These are phyloP conservation scores for Saccharomycodes ludwigii DNA, from an alignment of 805 yeast genomes.

Conservation along the genomic window DNA sequence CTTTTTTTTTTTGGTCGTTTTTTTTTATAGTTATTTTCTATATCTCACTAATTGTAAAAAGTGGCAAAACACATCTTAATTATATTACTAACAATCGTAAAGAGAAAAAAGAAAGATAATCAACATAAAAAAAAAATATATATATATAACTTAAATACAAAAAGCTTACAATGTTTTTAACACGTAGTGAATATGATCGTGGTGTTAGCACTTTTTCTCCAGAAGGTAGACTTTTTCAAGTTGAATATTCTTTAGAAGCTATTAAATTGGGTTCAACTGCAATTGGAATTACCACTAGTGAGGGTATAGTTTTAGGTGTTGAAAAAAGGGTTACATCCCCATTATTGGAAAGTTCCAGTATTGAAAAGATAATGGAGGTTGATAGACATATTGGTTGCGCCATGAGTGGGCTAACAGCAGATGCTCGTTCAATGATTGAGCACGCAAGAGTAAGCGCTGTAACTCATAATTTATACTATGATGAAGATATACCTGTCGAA, in stretches of 20 bases:
- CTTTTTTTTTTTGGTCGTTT: no score
- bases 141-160: neutral
- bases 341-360: slow-evolving; percentile 79
- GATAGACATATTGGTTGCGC: slow-evolving; percentile 96
- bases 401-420: slow-evolving; percentile 97
- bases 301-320: slow-evolving; percentile 92
- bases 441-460: slow-evolving; percentile 89
- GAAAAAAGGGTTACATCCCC: slow-evolving; percentile 95
- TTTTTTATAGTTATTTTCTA: no score
- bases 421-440: slow-evolving; percentile 96
- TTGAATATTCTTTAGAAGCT: slow-evolving; percentile 94
- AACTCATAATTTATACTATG: slow-evolving; percentile 80
- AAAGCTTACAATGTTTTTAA: slow-evolving; percentile 60
- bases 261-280: slow-evolving; percentile 88
- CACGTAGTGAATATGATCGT: slow-evolving; percentile 99
- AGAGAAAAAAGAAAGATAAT: neutral
- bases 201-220: slow-evolving; percentile 98
- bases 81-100: neutral
- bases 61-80: neutral
- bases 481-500: slow-evolving; percentile 87
- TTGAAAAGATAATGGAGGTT: slow-evolving; percentile 91
- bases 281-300: slow-evolving; percentile 88
- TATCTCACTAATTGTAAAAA: neutral
- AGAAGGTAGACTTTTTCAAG: slow-evolving; percentile 96
- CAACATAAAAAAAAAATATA: neutral